Conservation (phyloP, 345 rosid species). For the Hibiscus syriacus region DNA sequence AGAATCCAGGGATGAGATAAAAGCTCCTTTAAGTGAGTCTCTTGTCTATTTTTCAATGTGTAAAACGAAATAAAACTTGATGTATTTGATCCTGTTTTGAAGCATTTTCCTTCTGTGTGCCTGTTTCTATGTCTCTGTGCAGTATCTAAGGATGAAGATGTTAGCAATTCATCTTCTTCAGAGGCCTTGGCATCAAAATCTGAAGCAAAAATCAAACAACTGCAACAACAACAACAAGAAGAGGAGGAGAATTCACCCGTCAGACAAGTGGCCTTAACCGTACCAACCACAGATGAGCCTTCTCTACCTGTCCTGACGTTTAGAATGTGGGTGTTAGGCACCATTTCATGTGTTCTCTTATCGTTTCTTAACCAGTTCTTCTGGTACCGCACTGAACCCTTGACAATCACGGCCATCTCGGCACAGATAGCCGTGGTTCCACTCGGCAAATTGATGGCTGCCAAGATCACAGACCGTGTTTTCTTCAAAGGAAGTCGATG, state of each 20-base stretch:
- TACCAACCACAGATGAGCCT: constrained; percentile 76
- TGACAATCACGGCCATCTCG: constrained; percentile 87
- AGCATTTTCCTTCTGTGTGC: neutral
- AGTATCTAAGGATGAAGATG: constrained; percentile 21
- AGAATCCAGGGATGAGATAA: constrained; percentile 29
- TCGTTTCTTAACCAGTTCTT: constrained; percentile 95
- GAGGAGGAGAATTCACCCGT: constrained; percentile 65
- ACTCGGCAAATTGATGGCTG: constrained; percentile 85
- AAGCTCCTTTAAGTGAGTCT: constrained; percentile 43
- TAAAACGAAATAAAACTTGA: neutral
- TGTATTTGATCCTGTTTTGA: neutral
- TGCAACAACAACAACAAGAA: constrained; percentile 12
- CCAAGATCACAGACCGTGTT: constrained; percentile 54
- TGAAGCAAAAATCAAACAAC: constrained; percentile 7
- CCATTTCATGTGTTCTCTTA: constrained; percentile 55
- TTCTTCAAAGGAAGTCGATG: constrained; percentile 59
- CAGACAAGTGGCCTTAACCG: constrained; percentile 84
- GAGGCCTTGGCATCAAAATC: constrained; percentile 1
- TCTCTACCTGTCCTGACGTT: constrained; percentile 84
- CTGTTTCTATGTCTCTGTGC: constrained; percentile 2
- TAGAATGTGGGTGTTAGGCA: constrained; percentile 91
- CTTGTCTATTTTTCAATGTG: neutral
- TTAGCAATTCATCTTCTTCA: constrained; percentile 11
- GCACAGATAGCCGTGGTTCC: constrained; percentile 96
- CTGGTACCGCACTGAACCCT: constrained; percentile 91